Conservation (phyloP, 148 eudicot species). For the Cornus kousa region DNA sequence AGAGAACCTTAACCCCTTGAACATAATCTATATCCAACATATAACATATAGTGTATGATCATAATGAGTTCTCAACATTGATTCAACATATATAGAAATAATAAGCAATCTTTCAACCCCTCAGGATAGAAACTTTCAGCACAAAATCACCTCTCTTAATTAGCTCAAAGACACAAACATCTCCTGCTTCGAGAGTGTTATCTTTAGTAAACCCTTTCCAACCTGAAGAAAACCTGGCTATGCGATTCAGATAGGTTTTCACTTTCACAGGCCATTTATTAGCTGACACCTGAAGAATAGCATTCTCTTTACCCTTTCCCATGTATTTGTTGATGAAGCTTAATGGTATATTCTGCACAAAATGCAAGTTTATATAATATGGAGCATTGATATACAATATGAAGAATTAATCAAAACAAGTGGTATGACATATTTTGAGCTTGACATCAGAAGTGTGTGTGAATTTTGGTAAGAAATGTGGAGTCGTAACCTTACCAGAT, state of each 20-base stretch:
- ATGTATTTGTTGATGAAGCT: not conserved
- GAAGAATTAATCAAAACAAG: too few species aligned
- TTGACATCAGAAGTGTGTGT: not conserved
- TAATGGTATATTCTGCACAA: slow-evolving; percentile 8
- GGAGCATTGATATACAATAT: not conserved
- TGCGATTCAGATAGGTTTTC: not conserved
- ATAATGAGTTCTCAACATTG: too few species aligned
- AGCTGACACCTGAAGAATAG: not conserved
- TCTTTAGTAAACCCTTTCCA: not conserved
- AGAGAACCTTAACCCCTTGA: too few species aligned
- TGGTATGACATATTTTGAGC: not conserved
- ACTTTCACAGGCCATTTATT: not conserved
- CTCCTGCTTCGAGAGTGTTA: not conserved
- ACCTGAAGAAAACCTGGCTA: not conserved
- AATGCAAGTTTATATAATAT: not conserved
- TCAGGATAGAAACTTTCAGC: not conserved
- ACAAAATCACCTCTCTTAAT: not conserved
- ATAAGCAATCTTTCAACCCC: not conserved
- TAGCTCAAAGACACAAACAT: slow-evolving; percentile 7
- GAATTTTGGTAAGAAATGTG: not conserved
- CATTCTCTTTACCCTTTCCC: not conserved
- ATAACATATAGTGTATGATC: too few species aligned
- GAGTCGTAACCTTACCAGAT: slow-evolving; percentile 5
- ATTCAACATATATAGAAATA: too few species aligned
- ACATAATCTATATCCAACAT: too few species aligned